Base-by-base conservation (phyloP, 1,284 basidiomycete genomes). In the Ceratobasidium sp. region DNA sequence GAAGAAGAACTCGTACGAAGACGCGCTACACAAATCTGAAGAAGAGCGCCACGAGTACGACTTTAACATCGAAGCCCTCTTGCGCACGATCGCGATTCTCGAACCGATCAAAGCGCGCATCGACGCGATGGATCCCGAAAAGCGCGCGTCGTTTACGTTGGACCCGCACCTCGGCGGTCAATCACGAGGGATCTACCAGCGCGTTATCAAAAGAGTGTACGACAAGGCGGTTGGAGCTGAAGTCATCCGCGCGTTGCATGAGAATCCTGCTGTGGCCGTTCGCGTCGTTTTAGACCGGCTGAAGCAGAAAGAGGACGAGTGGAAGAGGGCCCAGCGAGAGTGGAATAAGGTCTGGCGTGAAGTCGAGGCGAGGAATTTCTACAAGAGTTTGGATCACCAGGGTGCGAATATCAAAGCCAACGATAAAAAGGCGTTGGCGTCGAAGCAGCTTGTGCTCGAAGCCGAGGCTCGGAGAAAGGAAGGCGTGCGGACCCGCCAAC, bases 11-110 rank as follows among this genome's bases (percentile, higher is more conserved):
- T 90, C 92, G 2, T 99, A 95, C 84, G 98, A 99, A 85, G 97
- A 99, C 83, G 95, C 95, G 0, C 89, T 99, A 77, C 97, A 99
- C 87, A 95, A 95, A 84, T 94, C 95, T 81, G 98, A 99, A 85
- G 98, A 99, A 84, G 98, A 99, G 84, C 92, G 98, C 38, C 96
- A 99, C 86, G 98, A 99, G 85, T 99, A 97, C 85, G 96, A 98
- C 83, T 97, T 98, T 81, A 95, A 98, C 83, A 92, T 99, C 71
- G 96, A 99, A 84, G 96, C 94, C 56, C 92, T 99, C 82, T 86
- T 92, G 23, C 92, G 97, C 64, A 99, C 97, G 10, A 98, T 99
- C 83, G 92, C 95, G 0, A 87, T 98, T 62, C 90, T 99, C 77
- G 96, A 99, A 83, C 97, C 97, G 1, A 90, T 99, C 79, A 91